Evolutionary conservation across 1,139 yeast genomes (phyloP).

Genomic region (Pichia cactophila): DNA sequence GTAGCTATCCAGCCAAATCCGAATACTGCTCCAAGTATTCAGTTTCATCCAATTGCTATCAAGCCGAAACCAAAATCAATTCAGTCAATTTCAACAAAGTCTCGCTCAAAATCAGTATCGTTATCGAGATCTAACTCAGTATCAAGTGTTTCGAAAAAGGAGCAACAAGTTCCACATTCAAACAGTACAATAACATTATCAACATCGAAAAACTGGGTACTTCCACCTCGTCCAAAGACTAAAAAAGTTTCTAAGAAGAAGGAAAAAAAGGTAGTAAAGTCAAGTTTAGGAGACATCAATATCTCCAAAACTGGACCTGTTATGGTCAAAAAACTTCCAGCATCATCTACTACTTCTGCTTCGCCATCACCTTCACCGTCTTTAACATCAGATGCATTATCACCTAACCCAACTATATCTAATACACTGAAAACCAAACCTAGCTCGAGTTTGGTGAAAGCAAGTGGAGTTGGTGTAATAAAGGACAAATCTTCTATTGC

Average conservation of each 20-base stretch:
- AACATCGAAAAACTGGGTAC: slow-evolving; percentile 53
- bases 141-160: neutral
- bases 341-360: neutral
- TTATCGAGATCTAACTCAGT: slow-evolving; percentile 7
- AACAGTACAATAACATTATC: slow-evolving; percentile 19
- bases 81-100: slow-evolving; percentile 15
- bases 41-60: slow-evolving; percentile 27
- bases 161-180: neutral
- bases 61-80: slow-evolving; percentile 24
- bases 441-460: neutral
- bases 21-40: slow-evolving; percentile 3
- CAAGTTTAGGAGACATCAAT: neutral
- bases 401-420: neutral
- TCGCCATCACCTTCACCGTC: neutral
- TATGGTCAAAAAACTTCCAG: neutral
- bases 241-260: slow-evolving; percentile 35
- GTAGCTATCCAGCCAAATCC: slow-evolving; percentile 40
- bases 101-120: slow-evolving; percentile 4
- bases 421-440: neutral
- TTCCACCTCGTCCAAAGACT: slow-evolving; percentile 60
- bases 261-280: slow-evolving; percentile 8
- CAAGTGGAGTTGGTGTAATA: neutral
- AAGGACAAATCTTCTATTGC: neutral
- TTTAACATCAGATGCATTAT: neutral
- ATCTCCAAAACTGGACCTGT: neutral